phyloP scores from a whole-genome alignment of 2,329 filamentous ascomycete genomes.

The Cucurbitaria berberidis region DNA sequence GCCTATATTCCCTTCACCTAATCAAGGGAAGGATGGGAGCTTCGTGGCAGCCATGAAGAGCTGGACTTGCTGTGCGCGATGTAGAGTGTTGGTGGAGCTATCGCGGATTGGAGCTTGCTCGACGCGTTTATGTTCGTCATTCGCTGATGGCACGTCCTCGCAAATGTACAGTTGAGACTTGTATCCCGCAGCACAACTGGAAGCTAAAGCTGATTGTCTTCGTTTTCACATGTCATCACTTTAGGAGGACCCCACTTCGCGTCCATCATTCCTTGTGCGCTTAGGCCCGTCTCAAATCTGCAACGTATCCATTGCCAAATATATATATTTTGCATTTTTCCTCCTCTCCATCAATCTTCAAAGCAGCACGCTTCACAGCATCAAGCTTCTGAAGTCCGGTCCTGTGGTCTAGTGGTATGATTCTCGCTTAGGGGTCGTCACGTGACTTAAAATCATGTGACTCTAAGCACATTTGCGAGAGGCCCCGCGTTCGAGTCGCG shows the following conservation, averaged over 20 bases:
- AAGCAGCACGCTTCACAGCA: too few relatives aligned
- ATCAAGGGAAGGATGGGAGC: background rate
- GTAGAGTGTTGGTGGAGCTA: background rate
- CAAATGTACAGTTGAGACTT: background rate
- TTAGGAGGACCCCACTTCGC: too few relatives aligned
- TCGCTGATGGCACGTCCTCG: slow-evolving; percentile 8
- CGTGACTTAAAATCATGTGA: background rate
- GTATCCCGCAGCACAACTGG: too few relatives aligned
- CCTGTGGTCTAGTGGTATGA: slow-evolving; percentile 1
- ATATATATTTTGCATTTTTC: too few relatives aligned
- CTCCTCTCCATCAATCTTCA: too few relatives aligned
- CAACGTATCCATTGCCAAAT: too few relatives aligned
- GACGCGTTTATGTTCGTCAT: slow-evolving; percentile 14
- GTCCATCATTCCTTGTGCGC: too few relatives aligned
- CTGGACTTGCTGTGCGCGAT: background rate
- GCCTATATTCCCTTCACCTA: background rate
- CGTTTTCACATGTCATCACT: too few relatives aligned
- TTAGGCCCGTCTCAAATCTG: too few relatives aligned
- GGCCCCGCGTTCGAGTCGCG: slow-evolving; percentile 4
- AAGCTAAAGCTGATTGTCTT: too few relatives aligned
- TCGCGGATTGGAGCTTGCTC: background rate
- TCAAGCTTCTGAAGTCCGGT: background rate
- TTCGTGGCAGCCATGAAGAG: background rate
- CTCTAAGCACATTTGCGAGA: slow-evolving; percentile 1
- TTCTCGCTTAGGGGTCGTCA: background rate